These are phyloP conservation scores for Allantophomopsis lycopodina DNA, from an alignment of 2,329 filamentous ascomycete genomes.

Conservation along the genomic window DNA sequence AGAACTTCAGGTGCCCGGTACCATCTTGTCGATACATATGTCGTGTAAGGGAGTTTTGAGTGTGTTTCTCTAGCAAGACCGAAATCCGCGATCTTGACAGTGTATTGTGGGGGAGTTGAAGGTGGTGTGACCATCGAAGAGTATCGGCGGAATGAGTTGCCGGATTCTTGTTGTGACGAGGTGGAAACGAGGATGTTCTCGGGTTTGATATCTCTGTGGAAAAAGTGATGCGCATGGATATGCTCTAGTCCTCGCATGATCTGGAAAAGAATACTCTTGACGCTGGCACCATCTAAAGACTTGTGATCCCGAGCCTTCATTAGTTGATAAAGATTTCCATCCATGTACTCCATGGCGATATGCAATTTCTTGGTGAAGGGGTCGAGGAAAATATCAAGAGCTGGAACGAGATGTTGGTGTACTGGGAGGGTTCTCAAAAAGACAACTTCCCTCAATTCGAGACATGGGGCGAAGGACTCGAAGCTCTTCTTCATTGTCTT, in stretches of 20 bases:
- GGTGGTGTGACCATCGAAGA: slow-evolving; percentile 88
- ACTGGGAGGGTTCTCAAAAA: slow-evolving; percentile 81
- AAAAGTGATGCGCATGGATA: slow-evolving; percentile 94
- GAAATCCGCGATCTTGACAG: slow-evolving; percentile 97
- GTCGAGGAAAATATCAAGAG: slow-evolving; percentile 95
- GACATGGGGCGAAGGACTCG: slow-evolving; percentile 76
- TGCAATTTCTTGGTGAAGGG: slow-evolving; percentile 93
- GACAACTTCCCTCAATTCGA: slow-evolving; percentile 92
- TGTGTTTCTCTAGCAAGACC: slow-evolving; percentile 95
- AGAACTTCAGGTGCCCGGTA: slow-evolving; percentile 89
- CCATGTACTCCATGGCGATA: slow-evolving; percentile 99
- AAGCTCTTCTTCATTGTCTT: slow-evolving; percentile 99
- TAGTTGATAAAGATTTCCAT: slow-evolving; percentile 94
- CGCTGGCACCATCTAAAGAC: slow-evolving; percentile 73
- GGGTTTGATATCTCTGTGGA: slow-evolving; percentile 97
- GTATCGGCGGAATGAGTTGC: slow-evolving; percentile 82
- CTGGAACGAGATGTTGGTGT: slow-evolving; percentile 89
- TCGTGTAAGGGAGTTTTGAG: slow-evolving; percentile 92
- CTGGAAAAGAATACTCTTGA: slow-evolving; percentile 96
- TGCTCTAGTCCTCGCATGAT: slow-evolving; percentile 94
- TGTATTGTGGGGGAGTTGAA: slow-evolving; percentile 84
- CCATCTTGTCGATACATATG: slow-evolving; percentile 96
- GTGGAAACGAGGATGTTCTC: slow-evolving; percentile 97
- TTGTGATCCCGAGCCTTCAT: slow-evolving; percentile 99
- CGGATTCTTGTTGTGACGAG: slow-evolving; percentile 65